Evolutionary conservation across 2,329 filamentous ascomycete species (phyloP), one percentile per base, ranked within the genome.

Genomic region (Ophiostoma perfectum): DNA sequence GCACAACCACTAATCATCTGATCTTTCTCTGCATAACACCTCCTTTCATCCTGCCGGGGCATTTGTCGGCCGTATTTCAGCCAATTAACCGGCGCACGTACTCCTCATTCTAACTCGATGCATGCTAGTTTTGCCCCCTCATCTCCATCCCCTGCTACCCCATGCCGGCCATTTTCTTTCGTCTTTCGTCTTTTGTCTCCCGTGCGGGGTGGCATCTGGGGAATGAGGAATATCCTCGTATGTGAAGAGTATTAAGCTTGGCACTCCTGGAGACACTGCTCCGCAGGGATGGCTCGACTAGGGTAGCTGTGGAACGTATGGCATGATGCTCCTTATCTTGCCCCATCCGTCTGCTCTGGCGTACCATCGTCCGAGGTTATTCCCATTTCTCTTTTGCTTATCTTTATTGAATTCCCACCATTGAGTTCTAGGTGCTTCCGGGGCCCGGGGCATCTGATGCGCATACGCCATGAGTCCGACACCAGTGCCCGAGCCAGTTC

Each of bases 191-290:
- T 2, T 38, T 38, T 4, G 55, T 38, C 55, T 55, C 3, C 36
- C 55, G 42, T 67, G 66, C 66, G 55, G 55, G 66, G 66, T 39
- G 44, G 42, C 55, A 67, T 67, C 42, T 45, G 58, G 18, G 44
- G 55, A 38, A 39, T 36, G 36, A 60, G 45, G 44, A 38, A 11
- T 16, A 45, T 11, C 6, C 12, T 41, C 64, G 64, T 66, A 41
- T 66, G 42, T 8, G 11, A 39, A 52, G n/a, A 38, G 27, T 27
- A 27, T 27, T 27, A 27, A 27, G 27, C 27, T 27, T 27, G 27
- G 27, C 11, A 60, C 4, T 9, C 4, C 27, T 16, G n/a, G 49
- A 11, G 49, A 11, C 18, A 8, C n/a, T 55, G 55, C 55, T 60
- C 27, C 27, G 55, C 27, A 60, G 27, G 14, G 4, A 5, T 38